These are phyloP conservation scores for Hypoxylon sp. DNA, from an alignment of 2,329 filamentous ascomycete species.

Conservation along the genomic window DNA sequence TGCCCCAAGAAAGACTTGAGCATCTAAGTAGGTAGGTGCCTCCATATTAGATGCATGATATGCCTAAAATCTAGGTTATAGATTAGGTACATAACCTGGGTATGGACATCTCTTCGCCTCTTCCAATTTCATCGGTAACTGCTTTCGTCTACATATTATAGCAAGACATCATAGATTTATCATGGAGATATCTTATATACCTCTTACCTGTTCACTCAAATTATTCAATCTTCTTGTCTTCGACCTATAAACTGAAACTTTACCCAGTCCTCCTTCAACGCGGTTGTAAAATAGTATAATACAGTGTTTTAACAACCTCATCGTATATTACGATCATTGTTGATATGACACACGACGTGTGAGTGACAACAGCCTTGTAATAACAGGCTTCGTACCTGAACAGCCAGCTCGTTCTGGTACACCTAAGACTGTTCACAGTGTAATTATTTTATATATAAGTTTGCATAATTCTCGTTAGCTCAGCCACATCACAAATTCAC, in stretches of 20 bases:
- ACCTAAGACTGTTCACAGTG: background rate
- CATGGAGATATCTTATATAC: no score
- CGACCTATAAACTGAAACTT: background rate
- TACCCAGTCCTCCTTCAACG: background rate
- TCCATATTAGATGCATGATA: no score
- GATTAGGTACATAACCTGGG: no score
- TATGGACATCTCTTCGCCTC: no score
- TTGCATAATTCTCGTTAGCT: background rate
- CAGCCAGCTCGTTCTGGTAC: background rate
- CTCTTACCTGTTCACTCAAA: no score
- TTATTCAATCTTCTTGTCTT: no score
- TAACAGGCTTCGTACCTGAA: background rate
- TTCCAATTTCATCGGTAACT: no score
- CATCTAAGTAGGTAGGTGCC: no score
- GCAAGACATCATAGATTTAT: no score
- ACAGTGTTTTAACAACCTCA: background rate
- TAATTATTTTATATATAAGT: background rate
- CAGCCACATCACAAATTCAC: background rate
- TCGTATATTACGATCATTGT: background rate
- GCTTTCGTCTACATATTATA: no score
- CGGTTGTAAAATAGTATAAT: background rate
- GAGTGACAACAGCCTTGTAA: background rate
- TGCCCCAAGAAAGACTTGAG: no score
- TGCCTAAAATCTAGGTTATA: no score
- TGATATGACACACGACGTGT: background rate